Percentiles rank a stretch among this genome's conserved stretches.
These are phyloP conservation scores for Ochetophila trinervis DNA, from an alignment of 306 rosid species.

Conservation along the genomic window DNA sequence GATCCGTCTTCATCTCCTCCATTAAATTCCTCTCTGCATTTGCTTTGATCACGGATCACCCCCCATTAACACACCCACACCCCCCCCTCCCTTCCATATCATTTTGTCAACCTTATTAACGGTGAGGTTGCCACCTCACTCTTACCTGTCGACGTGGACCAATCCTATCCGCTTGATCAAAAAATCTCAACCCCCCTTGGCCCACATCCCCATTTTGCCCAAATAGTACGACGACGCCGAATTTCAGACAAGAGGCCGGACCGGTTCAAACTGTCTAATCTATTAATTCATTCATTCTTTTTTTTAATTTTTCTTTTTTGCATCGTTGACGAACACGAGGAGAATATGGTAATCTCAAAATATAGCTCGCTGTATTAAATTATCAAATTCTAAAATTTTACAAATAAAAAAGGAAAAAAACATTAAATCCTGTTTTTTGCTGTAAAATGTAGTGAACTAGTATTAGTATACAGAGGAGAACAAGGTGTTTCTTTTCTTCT, in stretches of 20 bases:
- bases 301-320: neutral
- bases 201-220: too few species aligned
- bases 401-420: constrained; percentile 23
- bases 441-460: constrained; percentile 12
- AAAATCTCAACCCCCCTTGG: neutral
- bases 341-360: neutral
- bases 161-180: constrained; percentile 11
- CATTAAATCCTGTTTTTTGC: neutral
- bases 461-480: constrained; percentile 36
- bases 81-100: neutral
- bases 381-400: constrained; percentile 22
- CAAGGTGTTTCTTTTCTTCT: neutral
- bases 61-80: neutral
- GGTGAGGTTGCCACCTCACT: constrained; percentile 7
- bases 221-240: too few species aligned
- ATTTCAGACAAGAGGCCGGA: neutral
- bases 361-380: constrained; percentile 20
- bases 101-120: constrained; percentile 2
- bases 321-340: neutral
- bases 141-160: constrained; percentile 14
- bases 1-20: neutral
- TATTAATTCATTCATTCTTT: neutral
- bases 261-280: neutral
- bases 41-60: neutral
- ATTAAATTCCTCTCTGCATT: too few species aligned